These are phyloP conservation scores for Populus alba DNA, from an alignment of 345 rosid species.

Conservation along the genomic window DNA sequence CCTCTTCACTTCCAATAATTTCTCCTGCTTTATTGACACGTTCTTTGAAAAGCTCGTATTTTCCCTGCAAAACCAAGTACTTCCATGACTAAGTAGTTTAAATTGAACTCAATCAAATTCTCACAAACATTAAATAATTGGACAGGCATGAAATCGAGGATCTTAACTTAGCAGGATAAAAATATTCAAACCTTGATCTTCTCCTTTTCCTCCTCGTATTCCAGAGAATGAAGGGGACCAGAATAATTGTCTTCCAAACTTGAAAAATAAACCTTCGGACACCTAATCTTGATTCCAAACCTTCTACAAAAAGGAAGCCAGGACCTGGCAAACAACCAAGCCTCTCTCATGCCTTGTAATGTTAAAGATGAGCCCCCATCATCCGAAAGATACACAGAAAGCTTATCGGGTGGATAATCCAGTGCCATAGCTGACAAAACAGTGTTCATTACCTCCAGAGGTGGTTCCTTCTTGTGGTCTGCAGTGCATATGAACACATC, in stretches of 20 bases:
- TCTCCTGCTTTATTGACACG: constrained; percentile 13
- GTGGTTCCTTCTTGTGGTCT: constrained; percentile 49
- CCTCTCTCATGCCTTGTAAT: constrained; percentile 33
- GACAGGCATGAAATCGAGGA: not conserved
- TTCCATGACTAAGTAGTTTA: not conserved
- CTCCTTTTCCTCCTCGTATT: constrained; percentile 3
- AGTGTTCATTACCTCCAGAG: constrained; percentile 43
- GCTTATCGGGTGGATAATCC: constrained; percentile 50
- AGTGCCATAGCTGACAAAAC: constrained; percentile 48
- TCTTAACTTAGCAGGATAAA: too few relatives aligned
- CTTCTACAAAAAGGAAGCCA: constrained; percentile 56
- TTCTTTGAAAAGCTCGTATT: constrained; percentile 30
- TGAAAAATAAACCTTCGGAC: constrained; percentile 39
- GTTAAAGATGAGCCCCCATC: constrained; percentile 43
- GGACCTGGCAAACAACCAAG: constrained; percentile 34
- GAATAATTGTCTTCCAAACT: constrained; percentile 19
- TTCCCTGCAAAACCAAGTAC: constrained; percentile 14
- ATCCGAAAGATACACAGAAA: constrained; percentile 50
- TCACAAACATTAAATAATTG: not conserved
- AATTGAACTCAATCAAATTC: not conserved
- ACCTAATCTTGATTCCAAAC: constrained; percentile 6
- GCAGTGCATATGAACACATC: constrained; percentile 57
- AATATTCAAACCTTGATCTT: not conserved
- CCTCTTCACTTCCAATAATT: not conserved
- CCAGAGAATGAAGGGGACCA: not conserved